These are phyloP conservation scores for Dysphania ambrosioides DNA, from an alignment of 148 eudicot species.

Conservation along the genomic window DNA sequence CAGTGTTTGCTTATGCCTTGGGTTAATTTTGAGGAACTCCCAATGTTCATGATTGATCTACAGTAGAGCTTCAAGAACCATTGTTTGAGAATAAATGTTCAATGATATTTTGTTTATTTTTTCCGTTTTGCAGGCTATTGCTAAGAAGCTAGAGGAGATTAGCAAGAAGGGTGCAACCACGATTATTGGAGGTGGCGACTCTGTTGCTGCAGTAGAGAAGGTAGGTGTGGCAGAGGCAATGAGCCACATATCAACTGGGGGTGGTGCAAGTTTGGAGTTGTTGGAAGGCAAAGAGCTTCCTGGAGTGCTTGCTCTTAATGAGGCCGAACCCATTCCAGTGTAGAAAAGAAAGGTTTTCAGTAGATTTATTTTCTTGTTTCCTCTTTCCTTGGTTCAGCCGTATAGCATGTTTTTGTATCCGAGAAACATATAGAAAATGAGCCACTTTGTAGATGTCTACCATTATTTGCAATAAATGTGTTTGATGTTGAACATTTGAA, in stretches of 20 bases:
- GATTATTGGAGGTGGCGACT: constrained; percentile 93
- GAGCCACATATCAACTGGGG: constrained; percentile 97
- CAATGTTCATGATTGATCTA: background rate
- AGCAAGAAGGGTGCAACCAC: constrained; percentile 89
- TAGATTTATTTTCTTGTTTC: background rate
- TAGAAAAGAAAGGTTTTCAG: too few species aligned
- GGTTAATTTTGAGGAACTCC: background rate
- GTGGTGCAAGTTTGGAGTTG: constrained; percentile 95
- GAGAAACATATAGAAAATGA: constrained; percentile 17
- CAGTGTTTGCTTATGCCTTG: background rate
- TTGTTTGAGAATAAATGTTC: background rate
- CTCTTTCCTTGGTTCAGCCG: constrained; percentile 5
- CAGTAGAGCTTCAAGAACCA: background rate
- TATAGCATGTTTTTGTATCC: constrained; percentile 23
- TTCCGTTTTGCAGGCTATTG: constrained; percentile 49
- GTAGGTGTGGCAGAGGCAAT: constrained; percentile 81
- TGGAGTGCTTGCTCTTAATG: constrained; percentile 81
- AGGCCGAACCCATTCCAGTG: constrained; percentile 56
- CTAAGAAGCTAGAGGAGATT: constrained; percentile 73
- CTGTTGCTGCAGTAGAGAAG: constrained; percentile 88
- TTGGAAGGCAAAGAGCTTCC: constrained; percentile 91
- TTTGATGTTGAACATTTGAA: background rate
- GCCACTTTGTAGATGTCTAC: constrained; percentile 24
- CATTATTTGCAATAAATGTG: constrained; percentile 11
- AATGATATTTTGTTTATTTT: background rate